phyloP scores from a whole-genome alignment of 495 filamentous ascomycete genomes.

The Evernia prunastri region DNA sequence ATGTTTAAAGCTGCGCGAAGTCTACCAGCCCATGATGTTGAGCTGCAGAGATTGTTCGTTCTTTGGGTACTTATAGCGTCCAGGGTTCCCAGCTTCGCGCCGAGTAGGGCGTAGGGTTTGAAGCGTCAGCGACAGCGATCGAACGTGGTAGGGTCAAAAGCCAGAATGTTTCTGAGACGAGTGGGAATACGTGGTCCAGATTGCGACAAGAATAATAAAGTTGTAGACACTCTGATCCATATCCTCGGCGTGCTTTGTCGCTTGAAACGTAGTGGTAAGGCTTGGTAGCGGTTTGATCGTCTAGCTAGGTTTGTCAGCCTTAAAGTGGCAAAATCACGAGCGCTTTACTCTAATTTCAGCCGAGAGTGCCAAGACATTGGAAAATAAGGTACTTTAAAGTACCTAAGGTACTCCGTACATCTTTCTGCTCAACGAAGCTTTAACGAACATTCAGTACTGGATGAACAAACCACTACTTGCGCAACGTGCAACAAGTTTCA shows the following conservation, averaged over 20 bases:
- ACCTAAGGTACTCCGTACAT: too few species aligned
- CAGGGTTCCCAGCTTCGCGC: conserved; percentile 15
- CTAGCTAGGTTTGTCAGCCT: conserved; percentile 13
- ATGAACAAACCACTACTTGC: too few species aligned
- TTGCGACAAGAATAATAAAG: too few species aligned
- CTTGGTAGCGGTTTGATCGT: conserved; percentile 13
- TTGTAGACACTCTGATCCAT: conserved; percentile 3
- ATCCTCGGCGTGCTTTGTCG: conserved; percentile 4
- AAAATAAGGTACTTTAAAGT: not conserved
- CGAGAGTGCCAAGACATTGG: not conserved
- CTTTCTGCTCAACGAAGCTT: too few species aligned
- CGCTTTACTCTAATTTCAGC: conserved; percentile 9
- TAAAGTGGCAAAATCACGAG: conserved; percentile 15
- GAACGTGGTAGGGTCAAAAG: not conserved
- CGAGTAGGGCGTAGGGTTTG: conserved; percentile 14
- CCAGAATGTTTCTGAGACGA: not conserved
- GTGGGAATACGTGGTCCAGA: not conserved
- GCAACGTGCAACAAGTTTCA: too few species aligned
- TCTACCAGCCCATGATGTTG: conserved; percentile 19
- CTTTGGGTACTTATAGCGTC: conserved; percentile 11
- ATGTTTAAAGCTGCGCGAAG: not conserved
- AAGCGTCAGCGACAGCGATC: not conserved
- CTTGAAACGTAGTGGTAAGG: conserved; percentile 21
- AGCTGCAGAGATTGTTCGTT: not conserved
- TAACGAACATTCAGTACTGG: too few species aligned